Conservation (phyloP, 768 basidiomycete genomes). For the Neoboletus subvelutipes region DNA sequence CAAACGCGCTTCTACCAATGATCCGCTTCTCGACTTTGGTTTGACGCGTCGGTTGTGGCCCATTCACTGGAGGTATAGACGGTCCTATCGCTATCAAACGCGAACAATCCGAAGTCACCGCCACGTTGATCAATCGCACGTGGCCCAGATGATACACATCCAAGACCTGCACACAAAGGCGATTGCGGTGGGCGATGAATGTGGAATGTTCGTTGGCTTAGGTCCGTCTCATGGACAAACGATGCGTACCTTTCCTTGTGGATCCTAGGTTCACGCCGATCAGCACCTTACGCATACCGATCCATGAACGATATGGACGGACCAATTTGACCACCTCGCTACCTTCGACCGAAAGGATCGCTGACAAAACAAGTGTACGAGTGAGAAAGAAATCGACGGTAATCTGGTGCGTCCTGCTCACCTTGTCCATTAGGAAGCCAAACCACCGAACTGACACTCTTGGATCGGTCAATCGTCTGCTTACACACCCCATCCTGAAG, state of each 20-base stretch:
- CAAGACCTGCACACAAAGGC: constrained; percentile 30
- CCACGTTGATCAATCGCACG: constrained; percentile 49
- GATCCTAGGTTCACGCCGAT: constrained; percentile 32
- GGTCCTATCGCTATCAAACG: constrained; percentile 50
- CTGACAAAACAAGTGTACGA: constrained; percentile 21
- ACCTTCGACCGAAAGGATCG: constrained; percentile 51
- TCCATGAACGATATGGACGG: constrained; percentile 4
- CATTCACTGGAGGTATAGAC: constrained; percentile 38
- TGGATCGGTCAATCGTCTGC: constrained; percentile 47
- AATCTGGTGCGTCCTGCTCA: constrained; percentile 12
- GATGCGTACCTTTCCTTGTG: constrained; percentile 37
- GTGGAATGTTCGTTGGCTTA: too few species aligned
- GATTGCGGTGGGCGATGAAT: not conserved
- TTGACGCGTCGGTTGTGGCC: constrained; percentile 45
- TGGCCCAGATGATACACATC: constrained; percentile 42
- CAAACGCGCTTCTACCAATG: constrained; percentile 37
- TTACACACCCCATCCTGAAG: constrained; percentile 48
- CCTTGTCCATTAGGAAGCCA: constrained; percentile 52
- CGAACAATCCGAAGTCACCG: constrained; percentile 44
- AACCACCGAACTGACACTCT: constrained; percentile 44
- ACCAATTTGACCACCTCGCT: constrained; percentile 47
- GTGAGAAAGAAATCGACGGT: not conserved
- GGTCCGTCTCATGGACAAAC: not conserved
- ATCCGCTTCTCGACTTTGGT: constrained; percentile 53
- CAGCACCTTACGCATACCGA: not conserved